Percentiles rank a stretch among this genome's conserved stretches.
phyloP scores from a whole-genome alignment of 306 rosid species.

The Betula pendula region DNA sequence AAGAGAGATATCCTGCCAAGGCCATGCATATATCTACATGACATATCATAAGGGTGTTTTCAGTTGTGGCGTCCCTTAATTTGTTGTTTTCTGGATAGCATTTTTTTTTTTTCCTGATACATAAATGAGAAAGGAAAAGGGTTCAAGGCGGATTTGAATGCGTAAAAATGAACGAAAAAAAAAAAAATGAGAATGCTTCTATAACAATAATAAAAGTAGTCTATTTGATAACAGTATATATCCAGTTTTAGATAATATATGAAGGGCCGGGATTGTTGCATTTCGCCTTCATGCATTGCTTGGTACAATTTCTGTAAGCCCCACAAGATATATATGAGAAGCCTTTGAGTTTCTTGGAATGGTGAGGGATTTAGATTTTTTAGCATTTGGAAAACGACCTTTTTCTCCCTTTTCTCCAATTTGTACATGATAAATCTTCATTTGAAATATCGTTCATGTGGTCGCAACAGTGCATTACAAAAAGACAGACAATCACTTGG shows the following conservation, averaged over 20 bases:
- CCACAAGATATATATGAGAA: constrained; percentile 10
- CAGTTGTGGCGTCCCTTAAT: constrained; percentile 23
- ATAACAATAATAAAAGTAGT: no score
- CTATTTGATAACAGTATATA: no score
- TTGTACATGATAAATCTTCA: neutral
- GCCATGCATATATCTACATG: constrained; percentile 29
- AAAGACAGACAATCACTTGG: neutral
- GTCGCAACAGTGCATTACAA: neutral
- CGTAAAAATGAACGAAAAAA: no score
- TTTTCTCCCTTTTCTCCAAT: neutral
- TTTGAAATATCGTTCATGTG: neutral
- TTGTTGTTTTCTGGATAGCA: constrained; percentile 33
- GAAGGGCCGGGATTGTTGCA: constrained; percentile 23
- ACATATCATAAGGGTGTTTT: constrained; percentile 34
- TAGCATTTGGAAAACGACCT: neutral
- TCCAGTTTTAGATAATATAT: no score
- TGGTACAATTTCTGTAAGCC: constrained; percentile 1
- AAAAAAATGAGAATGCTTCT: no score
- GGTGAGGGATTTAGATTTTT: neutral
- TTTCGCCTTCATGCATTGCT: neutral
- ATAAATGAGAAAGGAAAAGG: no score
- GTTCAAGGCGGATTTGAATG: no score
- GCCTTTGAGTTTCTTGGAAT: neutral
- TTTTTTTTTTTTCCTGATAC: no score
- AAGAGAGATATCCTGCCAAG: constrained; percentile 10